Evolutionary conservation across 441 rosid species (phyloP).

Genomic region (Rhodomyrtus psidioides): DNA sequence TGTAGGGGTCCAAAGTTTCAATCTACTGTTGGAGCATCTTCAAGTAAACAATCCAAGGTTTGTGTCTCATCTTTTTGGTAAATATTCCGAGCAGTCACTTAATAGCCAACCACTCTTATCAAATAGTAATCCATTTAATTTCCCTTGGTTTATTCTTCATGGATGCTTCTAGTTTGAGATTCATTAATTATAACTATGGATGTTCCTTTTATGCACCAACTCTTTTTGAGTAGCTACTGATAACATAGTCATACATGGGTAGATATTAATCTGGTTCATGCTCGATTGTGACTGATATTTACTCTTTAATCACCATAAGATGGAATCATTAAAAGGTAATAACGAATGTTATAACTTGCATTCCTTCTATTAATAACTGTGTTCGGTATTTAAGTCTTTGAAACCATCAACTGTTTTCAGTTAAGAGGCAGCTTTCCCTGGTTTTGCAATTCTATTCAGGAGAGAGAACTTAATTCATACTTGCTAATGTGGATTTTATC

Average conservation of each 20-base stretch:
- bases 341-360: background rate
- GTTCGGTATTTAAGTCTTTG: background rate
- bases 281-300: background rate
- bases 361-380: background rate
- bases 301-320: background rate
- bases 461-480: background rate
- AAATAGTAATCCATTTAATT: background rate
- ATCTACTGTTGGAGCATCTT: background rate
- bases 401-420: background rate
- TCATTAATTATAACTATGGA: background rate
- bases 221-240: background rate
- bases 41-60: background rate
- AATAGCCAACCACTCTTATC: background rate
- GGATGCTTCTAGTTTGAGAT: background rate
- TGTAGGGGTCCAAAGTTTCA: background rate
- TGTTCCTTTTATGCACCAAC: background rate
- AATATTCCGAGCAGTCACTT: background rate
- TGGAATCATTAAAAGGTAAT: background rate
- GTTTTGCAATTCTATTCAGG: background rate
- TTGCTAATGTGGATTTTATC: background rate
- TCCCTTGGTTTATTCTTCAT: background rate
- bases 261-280: background rate
- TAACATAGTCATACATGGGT: background rate
- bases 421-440: background rate
- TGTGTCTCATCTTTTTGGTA: background rate